Percentiles rank a stretch among this genome's conserved stretches.
Conservation (phyloP, 78 protist genomes). For the Chrysochromulina tobinii region DNA sequence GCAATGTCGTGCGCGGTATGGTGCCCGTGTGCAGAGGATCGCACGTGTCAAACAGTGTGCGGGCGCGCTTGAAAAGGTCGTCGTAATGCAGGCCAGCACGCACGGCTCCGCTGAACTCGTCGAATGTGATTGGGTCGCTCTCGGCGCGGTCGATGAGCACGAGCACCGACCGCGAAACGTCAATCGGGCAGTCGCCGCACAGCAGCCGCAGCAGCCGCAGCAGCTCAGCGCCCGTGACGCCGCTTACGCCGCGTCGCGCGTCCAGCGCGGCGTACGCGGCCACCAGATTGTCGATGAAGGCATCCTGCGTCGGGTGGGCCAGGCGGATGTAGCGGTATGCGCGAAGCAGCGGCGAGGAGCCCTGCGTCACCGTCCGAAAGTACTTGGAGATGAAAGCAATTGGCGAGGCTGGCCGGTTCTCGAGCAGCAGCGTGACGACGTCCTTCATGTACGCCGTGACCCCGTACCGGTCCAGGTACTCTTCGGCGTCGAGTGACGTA, state of each 20-base stretch:
- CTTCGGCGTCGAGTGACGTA: neutral
- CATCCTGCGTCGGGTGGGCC: neutral
- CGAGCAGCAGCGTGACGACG: constrained; percentile 46
- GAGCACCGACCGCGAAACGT: constrained; percentile 6
- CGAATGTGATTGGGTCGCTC: too few species aligned
- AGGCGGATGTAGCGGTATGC: constrained; percentile 40
- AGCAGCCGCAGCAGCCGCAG: constrained; percentile 10
- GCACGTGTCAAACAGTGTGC: too few species aligned
- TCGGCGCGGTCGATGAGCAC: neutral
- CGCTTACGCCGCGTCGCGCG: neutral
- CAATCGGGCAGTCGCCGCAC: constrained; percentile 27
- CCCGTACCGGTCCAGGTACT: constrained; percentile 40
- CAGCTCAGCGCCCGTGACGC: constrained; percentile 10
- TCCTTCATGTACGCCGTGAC: constrained; percentile 51
- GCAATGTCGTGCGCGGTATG: too few species aligned
- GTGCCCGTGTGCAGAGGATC: too few species aligned
- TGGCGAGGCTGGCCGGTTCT: constrained; percentile 34
- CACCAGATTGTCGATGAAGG: constrained; percentile 29
- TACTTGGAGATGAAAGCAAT: constrained; percentile 27
- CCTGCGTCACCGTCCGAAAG: constrained; percentile 20
- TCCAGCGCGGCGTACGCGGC: constrained; percentile 38
- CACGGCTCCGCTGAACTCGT: too few species aligned
- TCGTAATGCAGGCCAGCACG: too few species aligned
- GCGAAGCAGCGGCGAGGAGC: constrained; percentile 20
- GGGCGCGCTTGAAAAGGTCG: too few species aligned